A percentile compares a stretch with the other conserved stretches of the same genome.
These are phyloP conservation scores for Xylaria grammica DNA, from an alignment of 495 filamentous ascomycete species.

Conservation along the genomic window DNA sequence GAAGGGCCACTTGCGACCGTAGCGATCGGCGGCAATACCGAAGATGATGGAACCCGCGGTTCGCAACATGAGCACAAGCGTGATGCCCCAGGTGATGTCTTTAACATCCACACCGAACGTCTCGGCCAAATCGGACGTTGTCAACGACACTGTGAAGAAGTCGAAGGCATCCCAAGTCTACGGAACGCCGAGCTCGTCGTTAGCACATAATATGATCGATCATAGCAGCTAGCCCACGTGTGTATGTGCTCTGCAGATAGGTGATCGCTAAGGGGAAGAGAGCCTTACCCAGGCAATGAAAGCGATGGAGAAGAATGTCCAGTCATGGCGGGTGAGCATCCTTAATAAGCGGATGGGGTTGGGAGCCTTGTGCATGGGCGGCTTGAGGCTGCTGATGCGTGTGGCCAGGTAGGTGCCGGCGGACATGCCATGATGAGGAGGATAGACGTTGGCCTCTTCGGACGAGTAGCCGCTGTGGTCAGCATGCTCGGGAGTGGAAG, in stretches of 20 bases:
- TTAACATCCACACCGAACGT: conserved; percentile 69
- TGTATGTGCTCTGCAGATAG: too few species aligned
- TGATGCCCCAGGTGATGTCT: conserved; percentile 92
- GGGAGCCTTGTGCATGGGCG: conserved; percentile 75
- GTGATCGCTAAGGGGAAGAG: neutral
- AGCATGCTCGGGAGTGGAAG: neutral
- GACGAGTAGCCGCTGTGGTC: neutral
- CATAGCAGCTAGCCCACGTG: neutral
- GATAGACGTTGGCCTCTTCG: conserved; percentile 32
- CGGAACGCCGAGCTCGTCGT: conserved; percentile 1
- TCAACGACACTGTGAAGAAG: conserved; percentile 88
- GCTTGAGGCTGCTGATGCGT: conserved; percentile 73
- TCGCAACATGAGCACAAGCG: conserved; percentile 80
- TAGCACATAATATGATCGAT: neutral
- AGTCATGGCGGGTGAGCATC: conserved; percentile 76
- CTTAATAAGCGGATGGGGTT: conserved; percentile 76
- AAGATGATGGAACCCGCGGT: conserved; percentile 76
- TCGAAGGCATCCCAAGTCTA: conserved; percentile 87
- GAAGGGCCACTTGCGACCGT: conserved; percentile 88
- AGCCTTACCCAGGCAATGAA: conserved; percentile 69
- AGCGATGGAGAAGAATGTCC: conserved; percentile 81
- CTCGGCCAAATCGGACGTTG: conserved; percentile 68
- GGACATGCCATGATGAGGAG: conserved; percentile 58
- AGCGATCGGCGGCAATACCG: conserved; percentile 81
- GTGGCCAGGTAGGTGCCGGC: conserved; percentile 67